These are phyloP conservation scores for Fusarium sp. DNA, from an alignment of 2,329 filamentous ascomycete genomes.

Conservation along the genomic window DNA sequence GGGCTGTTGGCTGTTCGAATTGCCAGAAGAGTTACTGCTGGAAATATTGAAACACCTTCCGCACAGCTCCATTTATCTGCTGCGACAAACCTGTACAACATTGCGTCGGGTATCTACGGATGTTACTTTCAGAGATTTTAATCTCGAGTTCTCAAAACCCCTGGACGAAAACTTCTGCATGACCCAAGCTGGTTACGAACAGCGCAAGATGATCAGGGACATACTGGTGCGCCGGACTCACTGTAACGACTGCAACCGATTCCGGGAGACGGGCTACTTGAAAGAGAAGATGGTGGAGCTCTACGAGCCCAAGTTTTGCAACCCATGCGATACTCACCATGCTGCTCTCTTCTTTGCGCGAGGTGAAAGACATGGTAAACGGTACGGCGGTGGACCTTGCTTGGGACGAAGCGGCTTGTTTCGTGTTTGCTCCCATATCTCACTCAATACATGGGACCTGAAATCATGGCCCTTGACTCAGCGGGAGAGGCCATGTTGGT, in stretches of 20 bases:
- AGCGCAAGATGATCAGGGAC: not conserved
- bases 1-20: not conserved
- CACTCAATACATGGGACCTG: not conserved
- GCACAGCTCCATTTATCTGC: not conserved
- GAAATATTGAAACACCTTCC: constrained; percentile 12
- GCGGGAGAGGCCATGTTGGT: not conserved
- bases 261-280: not conserved
- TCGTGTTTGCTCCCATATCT: constrained; percentile 1
- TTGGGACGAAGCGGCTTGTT: constrained; percentile 3
- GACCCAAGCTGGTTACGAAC: not conserved
- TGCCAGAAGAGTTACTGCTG: constrained; percentile 6
- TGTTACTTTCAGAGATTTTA: not conserved
- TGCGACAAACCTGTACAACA: constrained; percentile 10
- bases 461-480: no score
- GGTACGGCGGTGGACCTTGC: not conserved
- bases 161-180: not conserved
- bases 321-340: not conserved
- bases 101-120: not conserved
- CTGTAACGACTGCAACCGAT: not conserved
- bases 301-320: constrained; percentile 4
- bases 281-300: constrained; percentile 1
- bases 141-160: not conserved
- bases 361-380: not conserved
- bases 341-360: constrained; percentile 12
- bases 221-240: not conserved